Percentiles rank a stretch among this genome's conserved stretches.
Conservation (phyloP, 2,329 filamentous ascomycete genomes). For the Colletotrichum tropicicola region DNA sequence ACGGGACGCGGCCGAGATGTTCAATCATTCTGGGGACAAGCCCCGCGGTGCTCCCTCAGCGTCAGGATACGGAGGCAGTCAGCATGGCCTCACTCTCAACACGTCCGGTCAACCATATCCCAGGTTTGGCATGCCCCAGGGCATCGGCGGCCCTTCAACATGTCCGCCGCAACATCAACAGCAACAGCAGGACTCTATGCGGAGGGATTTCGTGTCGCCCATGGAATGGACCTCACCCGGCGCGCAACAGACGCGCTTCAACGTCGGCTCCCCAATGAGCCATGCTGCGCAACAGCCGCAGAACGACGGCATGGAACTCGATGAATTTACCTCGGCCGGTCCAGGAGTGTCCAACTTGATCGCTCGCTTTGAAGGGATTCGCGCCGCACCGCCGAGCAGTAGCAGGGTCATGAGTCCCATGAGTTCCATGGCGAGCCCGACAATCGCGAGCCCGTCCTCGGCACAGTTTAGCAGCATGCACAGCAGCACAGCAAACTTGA, state of each 20-base stretch:
- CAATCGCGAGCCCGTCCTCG: constrained; percentile 35
- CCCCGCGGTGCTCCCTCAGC: constrained; percentile 39
- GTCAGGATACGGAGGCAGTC: constrained; percentile 30
- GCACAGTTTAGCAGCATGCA: constrained; percentile 43
- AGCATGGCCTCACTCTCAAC: constrained; percentile 34
- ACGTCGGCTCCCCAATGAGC: constrained; percentile 10
- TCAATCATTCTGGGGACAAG: constrained; percentile 44
- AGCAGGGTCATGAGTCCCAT: constrained; percentile 38
- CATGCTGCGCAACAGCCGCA: constrained; percentile 12
- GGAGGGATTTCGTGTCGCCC: constrained; percentile 17
- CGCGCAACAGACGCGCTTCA: constrained; percentile 36
- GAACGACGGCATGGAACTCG: constrained; percentile 30
- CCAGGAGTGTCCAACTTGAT: constrained; percentile 47
- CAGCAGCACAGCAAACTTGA: constrained; percentile 33
- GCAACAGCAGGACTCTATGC: not conserved
- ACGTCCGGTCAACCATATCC: constrained; percentile 44
- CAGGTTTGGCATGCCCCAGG: constrained; percentile 41
- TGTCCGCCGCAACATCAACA: constrained; percentile 32
- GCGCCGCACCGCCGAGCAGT: constrained; percentile 42
- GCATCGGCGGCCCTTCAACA: constrained; percentile 37
- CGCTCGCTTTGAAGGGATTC: constrained; percentile 49
- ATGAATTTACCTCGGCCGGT: constrained; percentile 29
- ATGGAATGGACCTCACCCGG: constrained; percentile 50
- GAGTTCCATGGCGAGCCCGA: constrained; percentile 31
- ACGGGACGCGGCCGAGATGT: constrained; percentile 47